Evolutionary conservation across 2,329 filamentous ascomycete genomes (phyloP), one percentile per base, ranked within the genome.

Genomic region (Amauroascus niger): DNA sequence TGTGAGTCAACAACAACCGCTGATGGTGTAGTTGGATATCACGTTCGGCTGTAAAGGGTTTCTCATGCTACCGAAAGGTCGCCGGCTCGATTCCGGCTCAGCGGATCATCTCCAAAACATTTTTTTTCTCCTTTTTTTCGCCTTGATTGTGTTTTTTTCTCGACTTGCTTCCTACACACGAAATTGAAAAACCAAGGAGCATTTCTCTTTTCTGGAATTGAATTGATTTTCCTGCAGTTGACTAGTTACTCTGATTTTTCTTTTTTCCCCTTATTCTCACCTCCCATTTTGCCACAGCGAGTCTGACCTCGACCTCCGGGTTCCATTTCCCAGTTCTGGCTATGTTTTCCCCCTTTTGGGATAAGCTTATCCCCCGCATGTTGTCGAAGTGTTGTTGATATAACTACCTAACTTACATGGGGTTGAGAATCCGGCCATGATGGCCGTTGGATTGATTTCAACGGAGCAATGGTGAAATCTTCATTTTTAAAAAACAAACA

Each of bases 21-120:
- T 52, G 50, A 52, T 52, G 50, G 50, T 52, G 50, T 52, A 52
- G 50, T 52, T 52, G 50, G 50, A 5, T 52, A 52, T 52, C 50
- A 52, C 50, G 50, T 52, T 52, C 50, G 50, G 50, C 50, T 52
- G 50, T 52, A 52, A 52, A 52, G 41, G 49, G 28, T 22, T 52
- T 46, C 32, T 18, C n/a, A 45, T 52, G 50, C 50, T 52, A 52
- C 50, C 50, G 50, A 52, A 52, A 52, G 50, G 50, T 52, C 50
- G 40, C 50, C 50, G 50, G 50, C 50, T 52, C 50, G 50, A 52
- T 52, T 52, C 50, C 50, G 50, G 50, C 40, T 52, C 50, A 46
- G 50, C 41, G 50, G 50, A 52, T 13, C 33, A 13, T n/a, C n/a
- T n/a, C n/a, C 40, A 24, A n/a, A 37, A 39, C 6, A 14, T 44